Evolutionary conservation across 371 early-diverging fungal species (phyloP).

Genomic region (Mucor lusitanicus): DNA sequence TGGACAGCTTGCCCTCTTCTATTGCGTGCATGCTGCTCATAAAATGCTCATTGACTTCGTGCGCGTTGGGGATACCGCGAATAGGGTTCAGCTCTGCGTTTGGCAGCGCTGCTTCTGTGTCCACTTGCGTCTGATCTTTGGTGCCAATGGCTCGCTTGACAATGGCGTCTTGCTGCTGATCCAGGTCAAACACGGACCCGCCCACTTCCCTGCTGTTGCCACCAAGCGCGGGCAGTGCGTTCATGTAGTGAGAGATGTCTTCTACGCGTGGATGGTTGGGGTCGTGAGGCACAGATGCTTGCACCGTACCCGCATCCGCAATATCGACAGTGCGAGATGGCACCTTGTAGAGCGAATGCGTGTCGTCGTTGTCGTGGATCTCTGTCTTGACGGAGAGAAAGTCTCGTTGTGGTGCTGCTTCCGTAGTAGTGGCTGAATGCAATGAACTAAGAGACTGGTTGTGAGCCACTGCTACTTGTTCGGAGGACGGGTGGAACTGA

Average conservation of each 20-base stretch:
- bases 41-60: conserved; percentile 16
- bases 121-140: not conserved
- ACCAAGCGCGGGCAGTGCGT: conserved; percentile 5
- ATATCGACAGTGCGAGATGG: conserved; percentile 11
- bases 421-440: not conserved
- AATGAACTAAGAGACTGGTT: not conserved
- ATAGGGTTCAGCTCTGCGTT: not conserved
- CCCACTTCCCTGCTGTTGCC: not conserved
- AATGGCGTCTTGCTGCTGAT: not conserved
- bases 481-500: not conserved
- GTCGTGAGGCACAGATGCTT: conserved; percentile 9
- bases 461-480: not conserved
- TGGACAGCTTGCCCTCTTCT: conserved; percentile 5
- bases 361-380: not conserved
- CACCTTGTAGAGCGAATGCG: conserved; percentile 3
- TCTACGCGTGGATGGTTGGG: conserved; percentile 22
- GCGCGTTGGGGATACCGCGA: conserved; percentile 25
- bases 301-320: not conserved
- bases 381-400: not conserved
- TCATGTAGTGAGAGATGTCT: conserved; percentile 31
- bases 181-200: conserved; percentile 4
- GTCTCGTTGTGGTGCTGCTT: not conserved
- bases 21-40: not conserved
- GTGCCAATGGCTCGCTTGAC: conserved; percentile 3
- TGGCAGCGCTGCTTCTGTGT: not conserved